A percentile compares a stretch with the other conserved stretches of the same genome.
phyloP scores from a whole-genome alignment of 768 basidiomycete species.

The Mycena vitilis region DNA sequence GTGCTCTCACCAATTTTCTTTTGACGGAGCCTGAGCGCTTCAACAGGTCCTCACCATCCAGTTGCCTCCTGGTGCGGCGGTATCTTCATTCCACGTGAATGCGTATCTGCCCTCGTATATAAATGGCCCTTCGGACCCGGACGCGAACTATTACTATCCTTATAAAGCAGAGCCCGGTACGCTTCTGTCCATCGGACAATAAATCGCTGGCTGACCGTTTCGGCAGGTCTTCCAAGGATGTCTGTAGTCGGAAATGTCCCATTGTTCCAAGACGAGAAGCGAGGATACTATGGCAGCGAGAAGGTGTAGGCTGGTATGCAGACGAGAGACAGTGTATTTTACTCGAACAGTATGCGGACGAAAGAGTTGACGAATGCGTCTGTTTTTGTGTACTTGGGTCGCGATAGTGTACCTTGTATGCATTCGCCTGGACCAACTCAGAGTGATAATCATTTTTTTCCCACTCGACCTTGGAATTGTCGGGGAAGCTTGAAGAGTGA shows the following conservation, averaged over 20 bases:
- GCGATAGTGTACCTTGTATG: background rate
- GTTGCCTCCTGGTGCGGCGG: conserved; percentile 46
- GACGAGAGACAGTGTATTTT: background rate
- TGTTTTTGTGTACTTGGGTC: conserved; percentile 2
- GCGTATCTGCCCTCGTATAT: conserved; percentile 59
- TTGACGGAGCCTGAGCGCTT: background rate
- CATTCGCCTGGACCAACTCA: background rate
- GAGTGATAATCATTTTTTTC: background rate
- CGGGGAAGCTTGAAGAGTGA: too few species aligned
- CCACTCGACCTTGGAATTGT: too few species aligned
- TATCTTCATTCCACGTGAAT: conserved; percentile 55
- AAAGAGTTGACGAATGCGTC: background rate
- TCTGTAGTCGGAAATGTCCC: conserved; percentile 52
- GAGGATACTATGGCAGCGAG: conserved; percentile 40
- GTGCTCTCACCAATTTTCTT: conserved; percentile 15
- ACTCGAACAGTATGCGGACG: background rate
- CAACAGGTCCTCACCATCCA: conserved; percentile 53
- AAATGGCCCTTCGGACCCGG: conserved; percentile 49
- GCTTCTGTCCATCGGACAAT: background rate
- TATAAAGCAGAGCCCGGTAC: conserved; percentile 37
- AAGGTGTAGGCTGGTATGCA: background rate
- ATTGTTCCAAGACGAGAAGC: conserved; percentile 54
- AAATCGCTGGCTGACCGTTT: background rate
- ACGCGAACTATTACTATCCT: conserved; percentile 45
- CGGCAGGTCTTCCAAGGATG: conserved; percentile 45